These are phyloP conservation scores for Mycena venus DNA, from an alignment of 768 basidiomycete species.

Conservation along the genomic window DNA sequence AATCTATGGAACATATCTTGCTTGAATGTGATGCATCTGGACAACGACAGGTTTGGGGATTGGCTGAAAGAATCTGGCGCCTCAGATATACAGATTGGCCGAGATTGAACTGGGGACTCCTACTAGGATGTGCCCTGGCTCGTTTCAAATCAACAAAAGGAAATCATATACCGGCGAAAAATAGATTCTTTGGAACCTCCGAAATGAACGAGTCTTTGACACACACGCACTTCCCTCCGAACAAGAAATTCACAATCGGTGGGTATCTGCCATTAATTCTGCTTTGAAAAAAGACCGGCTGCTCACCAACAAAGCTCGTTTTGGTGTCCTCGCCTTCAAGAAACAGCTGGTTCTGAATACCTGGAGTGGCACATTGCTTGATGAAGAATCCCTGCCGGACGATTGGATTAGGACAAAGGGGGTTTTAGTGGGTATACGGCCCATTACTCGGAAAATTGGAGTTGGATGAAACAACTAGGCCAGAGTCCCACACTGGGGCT, in stretches of 20 bases:
- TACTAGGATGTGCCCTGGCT: not conserved
- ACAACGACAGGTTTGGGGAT: too few species aligned
- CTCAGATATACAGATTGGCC: not conserved
- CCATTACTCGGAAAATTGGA: not conserved
- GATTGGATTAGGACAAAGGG: not conserved
- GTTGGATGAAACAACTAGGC: not conserved
- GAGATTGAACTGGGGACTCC: not conserved
- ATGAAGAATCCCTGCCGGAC: not conserved
- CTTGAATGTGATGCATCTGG: too few species aligned
- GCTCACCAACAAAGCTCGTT: not conserved
- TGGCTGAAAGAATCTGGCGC: not conserved
- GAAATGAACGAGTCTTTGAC: not conserved
- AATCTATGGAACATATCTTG: conserved; percentile 9
- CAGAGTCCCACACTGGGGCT: not conserved
- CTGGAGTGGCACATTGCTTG: not conserved
- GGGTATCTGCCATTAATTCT: not conserved
- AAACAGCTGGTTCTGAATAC: not conserved
- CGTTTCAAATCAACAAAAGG: not conserved
- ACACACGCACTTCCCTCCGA: not conserved
- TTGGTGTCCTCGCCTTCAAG: not conserved
- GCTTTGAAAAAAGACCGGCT: not conserved
- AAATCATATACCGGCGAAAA: not conserved
- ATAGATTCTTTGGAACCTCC: not conserved
- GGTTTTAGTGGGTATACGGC: conserved; percentile 3
- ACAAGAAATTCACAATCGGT: not conserved